phyloP scores from a whole-genome alignment of 768 basidiomycete genomes.

The Dendrothele bispora region DNA sequence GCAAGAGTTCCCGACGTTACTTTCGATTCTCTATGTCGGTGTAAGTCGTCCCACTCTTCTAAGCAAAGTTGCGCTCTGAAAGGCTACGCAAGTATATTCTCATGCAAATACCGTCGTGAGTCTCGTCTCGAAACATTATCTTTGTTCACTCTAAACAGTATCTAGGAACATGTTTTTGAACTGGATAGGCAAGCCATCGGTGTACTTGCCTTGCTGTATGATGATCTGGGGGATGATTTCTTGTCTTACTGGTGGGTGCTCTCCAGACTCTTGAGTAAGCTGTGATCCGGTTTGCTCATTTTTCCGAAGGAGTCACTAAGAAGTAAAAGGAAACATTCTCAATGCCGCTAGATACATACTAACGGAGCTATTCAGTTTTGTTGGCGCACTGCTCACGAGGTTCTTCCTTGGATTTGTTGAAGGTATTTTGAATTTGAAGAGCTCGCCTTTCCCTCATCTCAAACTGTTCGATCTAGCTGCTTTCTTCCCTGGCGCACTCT shows the following conservation, averaged over 20 bases:
- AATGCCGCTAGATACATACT: not conserved
- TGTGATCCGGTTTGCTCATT: not conserved
- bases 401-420: constrained; percentile 52
- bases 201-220: constrained; percentile 55
- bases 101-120: constrained; percentile 41
- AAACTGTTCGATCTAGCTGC: constrained; percentile 44
- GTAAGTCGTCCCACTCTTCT: too few relatives aligned
- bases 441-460: too few relatives aligned
- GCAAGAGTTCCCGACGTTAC: constrained; percentile 66
- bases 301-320: constrained; percentile 25
- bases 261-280: not conserved
- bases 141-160: constrained; percentile 44
- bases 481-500: constrained; percentile 45
- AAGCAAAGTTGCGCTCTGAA: too few relatives aligned
- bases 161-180: constrained; percentile 63
- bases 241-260: constrained; percentile 34
- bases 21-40: constrained; percentile 9
- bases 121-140: not conserved
- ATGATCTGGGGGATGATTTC: constrained; percentile 52
- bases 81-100: too few relatives aligned
- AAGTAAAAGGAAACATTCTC: constrained; percentile 26
- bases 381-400: constrained; percentile 39
- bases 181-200: constrained; percentile 50
- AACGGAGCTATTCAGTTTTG: constrained; percentile 28
- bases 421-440: constrained; percentile 24